Evolutionary conservation across 306 rosid species (phyloP), one percentile per base, ranked within the genome.

Genomic region (Fagus crenata): DNA sequence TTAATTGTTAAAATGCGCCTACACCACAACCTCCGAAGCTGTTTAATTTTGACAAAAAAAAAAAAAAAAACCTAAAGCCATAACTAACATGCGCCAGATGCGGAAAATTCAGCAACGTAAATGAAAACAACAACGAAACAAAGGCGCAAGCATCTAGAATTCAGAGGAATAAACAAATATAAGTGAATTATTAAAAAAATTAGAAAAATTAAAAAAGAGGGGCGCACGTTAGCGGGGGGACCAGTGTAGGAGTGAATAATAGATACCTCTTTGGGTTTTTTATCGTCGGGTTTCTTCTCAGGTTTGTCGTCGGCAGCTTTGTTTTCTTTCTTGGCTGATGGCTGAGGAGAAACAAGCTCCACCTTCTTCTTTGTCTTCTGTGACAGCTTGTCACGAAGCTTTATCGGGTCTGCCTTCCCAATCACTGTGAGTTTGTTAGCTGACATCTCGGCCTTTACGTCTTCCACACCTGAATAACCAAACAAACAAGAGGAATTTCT

Each of bases 251-350:
- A 22, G 28, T 22, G 28, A 22, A 55, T 42, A 42, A 42, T 2
- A 31, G 7, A 49, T 42, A 93, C 97, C 97, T 87, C 90, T 85
- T 89, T 89, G 73, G 86, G 69, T 53, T 88, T 89, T 14, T 82
- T 75, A n/a, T 77, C 79, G 0, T 79, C 58, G 15, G 42, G 9
- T 22, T 80, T 80, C 69, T 61, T 85, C 55, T 84, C 70, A 22
- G 71, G 64, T 54, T 83, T 68, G 56, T 42, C 32, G 70, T 78
- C 77, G 71, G 53, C 56, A 54, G 79, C 80, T 6, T 84, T 84
- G 33, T 84, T 81, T 40, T 90, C 90, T 17, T 88, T 92, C 83
- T 82, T 83, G 1, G 51, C 28, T 22, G 28, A 4, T 7, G 85
- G 89, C 40, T 70, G 83, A 0, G 93, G 90, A 46, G 93, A 89